These are phyloP conservation scores for Nidularia sp. DNA, from an alignment of 768 basidiomycete species.

Conservation along the genomic window DNA sequence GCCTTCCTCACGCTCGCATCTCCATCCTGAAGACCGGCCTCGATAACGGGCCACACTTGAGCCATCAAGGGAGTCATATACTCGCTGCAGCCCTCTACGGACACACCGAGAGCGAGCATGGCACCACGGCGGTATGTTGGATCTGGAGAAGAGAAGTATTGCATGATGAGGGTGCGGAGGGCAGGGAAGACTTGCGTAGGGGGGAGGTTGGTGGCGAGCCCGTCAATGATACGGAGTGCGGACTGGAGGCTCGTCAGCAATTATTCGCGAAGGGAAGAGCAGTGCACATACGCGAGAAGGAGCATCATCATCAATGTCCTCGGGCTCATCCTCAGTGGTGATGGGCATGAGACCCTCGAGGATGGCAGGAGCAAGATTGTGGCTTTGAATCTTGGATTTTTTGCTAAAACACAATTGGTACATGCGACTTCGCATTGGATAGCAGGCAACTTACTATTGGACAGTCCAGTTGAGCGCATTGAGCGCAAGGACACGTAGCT, in stretches of 20 bases:
- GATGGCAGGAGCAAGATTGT: conserved; percentile 80
- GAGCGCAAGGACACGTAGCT: conserved; percentile 84
- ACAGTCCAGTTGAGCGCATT: conserved; percentile 97
- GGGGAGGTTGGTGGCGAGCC: conserved; percentile 86
- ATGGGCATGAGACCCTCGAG: conserved; percentile 92
- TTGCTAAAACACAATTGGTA: conserved; percentile 51
- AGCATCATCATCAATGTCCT: conserved; percentile 90
- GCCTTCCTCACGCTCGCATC: conserved; percentile 91
- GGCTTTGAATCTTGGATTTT: conserved; percentile 90
- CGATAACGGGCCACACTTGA: conserved; percentile 92
- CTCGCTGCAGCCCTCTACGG: conserved; percentile 97
- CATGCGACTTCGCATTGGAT: not conserved
- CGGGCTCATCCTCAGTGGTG: conserved; percentile 89
- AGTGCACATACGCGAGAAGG: conserved; percentile 71
- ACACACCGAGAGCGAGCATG: conserved; percentile 92
- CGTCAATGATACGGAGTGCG: conserved; percentile 92
- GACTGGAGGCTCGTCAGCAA: conserved; percentile 35
- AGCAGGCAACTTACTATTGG: conserved; percentile 65
- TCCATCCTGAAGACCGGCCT: conserved; percentile 78
- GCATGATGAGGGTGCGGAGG: conserved; percentile 74
- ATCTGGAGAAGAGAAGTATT: conserved; percentile 82
- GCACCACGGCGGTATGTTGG: conserved; percentile 83
- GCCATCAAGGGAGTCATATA: conserved; percentile 92
- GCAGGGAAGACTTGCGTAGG: conserved; percentile 95
- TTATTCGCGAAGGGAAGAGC: not conserved